Evolutionary conservation across 768 basidiomycete genomes (phyloP).

Genomic region (Scleroderma citrinum): DNA sequence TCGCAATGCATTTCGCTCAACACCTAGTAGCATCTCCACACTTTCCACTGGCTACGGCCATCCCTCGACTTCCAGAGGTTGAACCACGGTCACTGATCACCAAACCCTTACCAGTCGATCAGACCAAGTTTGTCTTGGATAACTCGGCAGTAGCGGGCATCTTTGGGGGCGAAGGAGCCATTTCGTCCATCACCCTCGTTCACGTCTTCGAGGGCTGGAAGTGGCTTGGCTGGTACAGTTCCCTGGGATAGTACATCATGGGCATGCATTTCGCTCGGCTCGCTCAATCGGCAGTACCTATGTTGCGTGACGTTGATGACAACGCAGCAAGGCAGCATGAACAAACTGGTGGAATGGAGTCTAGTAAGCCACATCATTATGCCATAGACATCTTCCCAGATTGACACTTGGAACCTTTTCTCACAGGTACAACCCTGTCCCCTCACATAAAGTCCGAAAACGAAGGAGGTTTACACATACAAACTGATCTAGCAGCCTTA

Average conservation of each 20-base stretch:
- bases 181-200: conserved; percentile 33
- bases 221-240: conserved; percentile 35
- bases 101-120: conserved; percentile 3
- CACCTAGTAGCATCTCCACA: too few relatives aligned
- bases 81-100: neutral
- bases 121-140: conserved; percentile 17
- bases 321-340: too few relatives aligned
- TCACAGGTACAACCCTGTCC: too few relatives aligned
- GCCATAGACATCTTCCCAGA: too few relatives aligned
- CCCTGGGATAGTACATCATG: conserved; percentile 30
- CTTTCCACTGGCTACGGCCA: too few relatives aligned
- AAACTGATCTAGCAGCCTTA: conserved; percentile 13
- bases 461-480: neutral
- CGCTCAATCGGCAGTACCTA: conserved; percentile 10
- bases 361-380: too few relatives aligned
- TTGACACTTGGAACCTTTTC: too few relatives aligned
- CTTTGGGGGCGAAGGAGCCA: conserved; percentile 34
- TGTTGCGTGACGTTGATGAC: too few relatives aligned
- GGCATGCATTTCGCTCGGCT: conserved; percentile 28
- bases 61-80: neutral
- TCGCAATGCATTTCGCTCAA: too few relatives aligned
- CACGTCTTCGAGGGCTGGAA: conserved; percentile 27
- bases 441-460: too few relatives aligned
- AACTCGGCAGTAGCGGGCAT: conserved; percentile 30
- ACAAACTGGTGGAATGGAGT: too few relatives aligned